Evolutionary conservation across 2,329 filamentous ascomycete species (phyloP).

Genomic region (Diatrype stigma): DNA sequence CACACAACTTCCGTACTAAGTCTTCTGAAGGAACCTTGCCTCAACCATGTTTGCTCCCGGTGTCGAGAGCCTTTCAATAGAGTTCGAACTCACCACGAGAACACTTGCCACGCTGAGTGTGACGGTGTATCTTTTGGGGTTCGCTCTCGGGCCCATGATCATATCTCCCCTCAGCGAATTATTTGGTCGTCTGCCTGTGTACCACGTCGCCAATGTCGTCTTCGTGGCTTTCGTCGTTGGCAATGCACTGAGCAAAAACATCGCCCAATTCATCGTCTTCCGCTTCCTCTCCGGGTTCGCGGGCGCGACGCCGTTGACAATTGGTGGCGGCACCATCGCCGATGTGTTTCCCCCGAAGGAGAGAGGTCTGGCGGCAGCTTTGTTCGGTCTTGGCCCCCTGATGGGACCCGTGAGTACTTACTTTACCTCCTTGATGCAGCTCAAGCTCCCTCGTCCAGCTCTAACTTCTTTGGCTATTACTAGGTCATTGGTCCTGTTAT

Average conservation of each 20-base stretch:
- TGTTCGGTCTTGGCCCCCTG: constrained; percentile 33
- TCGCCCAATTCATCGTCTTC: constrained; percentile 14
- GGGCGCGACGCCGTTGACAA: constrained; percentile 25
- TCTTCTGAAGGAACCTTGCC: constrained; percentile 7
- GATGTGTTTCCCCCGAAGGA: constrained; percentile 30
- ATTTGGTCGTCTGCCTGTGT: constrained; percentile 13
- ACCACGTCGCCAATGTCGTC: constrained; percentile 10
- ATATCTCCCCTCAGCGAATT: constrained; percentile 14
- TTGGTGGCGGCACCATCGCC: constrained; percentile 34
- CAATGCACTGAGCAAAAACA: constrained; percentile 9
- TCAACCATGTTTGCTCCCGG: constrained; percentile 17
- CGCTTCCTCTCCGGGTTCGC: constrained; percentile 29
- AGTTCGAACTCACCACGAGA: constrained; percentile 11
- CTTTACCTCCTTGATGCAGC: not conserved
- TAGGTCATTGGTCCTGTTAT: constrained; percentile 42
- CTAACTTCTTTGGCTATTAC: constrained; percentile 45
- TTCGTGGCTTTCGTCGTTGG: constrained; percentile 15
- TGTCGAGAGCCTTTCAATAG: constrained; percentile 9
- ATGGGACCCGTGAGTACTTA: constrained; percentile 26
- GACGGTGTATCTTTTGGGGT: constrained; percentile 14
- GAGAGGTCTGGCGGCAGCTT: constrained; percentile 33
- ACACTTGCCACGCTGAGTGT: constrained; percentile 11
- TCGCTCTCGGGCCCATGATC: constrained; percentile 12
- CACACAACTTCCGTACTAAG: not conserved
- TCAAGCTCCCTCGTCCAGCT: not conserved